A percentile compares a stretch with the other conserved stretches of the same genome.
These are phyloP conservation scores for Pharus latifolius DNA, from an alignment of 176 grass and related monocot genomes.

Conservation along the genomic window DNA sequence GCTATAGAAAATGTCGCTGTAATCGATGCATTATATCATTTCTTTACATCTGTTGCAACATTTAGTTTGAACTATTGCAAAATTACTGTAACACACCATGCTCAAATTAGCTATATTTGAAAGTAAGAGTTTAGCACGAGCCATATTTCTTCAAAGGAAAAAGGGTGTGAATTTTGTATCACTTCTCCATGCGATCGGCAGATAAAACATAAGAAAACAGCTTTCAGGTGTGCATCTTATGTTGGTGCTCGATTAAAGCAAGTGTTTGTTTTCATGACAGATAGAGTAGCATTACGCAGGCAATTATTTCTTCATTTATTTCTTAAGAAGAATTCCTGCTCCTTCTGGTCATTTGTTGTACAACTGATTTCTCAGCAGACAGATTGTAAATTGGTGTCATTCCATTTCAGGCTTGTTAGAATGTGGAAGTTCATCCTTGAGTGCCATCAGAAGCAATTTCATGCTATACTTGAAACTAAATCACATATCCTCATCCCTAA, in stretches of 20 bases:
- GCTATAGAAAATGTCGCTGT: too few relatives aligned
- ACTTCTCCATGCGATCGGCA: too few relatives aligned
- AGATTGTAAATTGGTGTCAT: constrained; percentile 2
- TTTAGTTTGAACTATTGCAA: too few relatives aligned
- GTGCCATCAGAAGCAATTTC: constrained; percentile 74
- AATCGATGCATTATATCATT: too few relatives aligned
- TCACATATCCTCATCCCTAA: constrained; percentile 44
- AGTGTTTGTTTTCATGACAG: background rate
- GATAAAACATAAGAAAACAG: too few relatives aligned
- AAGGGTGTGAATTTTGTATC: too few relatives aligned
- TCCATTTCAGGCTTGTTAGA: constrained; percentile 49
- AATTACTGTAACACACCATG: too few relatives aligned
- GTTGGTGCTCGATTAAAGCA: background rate
- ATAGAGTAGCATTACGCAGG: background rate
- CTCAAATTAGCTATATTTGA: too few relatives aligned
- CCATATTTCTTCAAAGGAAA: too few relatives aligned
- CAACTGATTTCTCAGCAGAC: background rate
- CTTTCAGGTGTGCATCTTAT: background rate
- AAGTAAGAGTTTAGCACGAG: too few relatives aligned
- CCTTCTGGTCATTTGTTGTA: background rate
- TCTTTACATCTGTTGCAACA: too few relatives aligned
- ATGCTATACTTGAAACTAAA: constrained; percentile 62
- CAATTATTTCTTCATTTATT: background rate
- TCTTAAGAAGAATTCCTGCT: background rate
- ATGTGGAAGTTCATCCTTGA: constrained; percentile 84